Evolutionary conservation across 306 rosid species (phyloP), one percentile per base, ranked within the genome.

Genomic region (Prunus dulcis): DNA sequence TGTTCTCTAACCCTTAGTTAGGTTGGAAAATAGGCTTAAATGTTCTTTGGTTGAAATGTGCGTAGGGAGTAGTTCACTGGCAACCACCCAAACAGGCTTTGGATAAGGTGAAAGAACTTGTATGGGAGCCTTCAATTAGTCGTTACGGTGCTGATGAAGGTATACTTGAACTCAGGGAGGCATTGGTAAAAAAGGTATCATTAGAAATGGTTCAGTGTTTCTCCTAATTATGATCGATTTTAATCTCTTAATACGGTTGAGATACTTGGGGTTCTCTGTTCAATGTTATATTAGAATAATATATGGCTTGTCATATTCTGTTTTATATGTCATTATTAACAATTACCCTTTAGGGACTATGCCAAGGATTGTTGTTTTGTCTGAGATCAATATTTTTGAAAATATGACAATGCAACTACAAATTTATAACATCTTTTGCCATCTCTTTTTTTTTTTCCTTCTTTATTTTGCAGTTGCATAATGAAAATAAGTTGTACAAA

Each of bases 71-170:
- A 67, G 99, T 95, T 76, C 74, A 95, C 76, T 95, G 99, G 99
- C 93, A 89, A 80, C 99, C 99, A 60, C 99, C 99, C 10, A 77
- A 87, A 77, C 78, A 87, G 80, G 99, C 99, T 15, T 64, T 95
- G 85, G 86, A 89, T 15, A 95, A 82, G 89, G 97, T 84, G 71
- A 88, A 78, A 81, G 96, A 95, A 67, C 96, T 90, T 63, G 93
- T 95, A 23, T 83, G 76, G 78, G 97, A 95, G 58, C 97, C 99
- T 79, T 79, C 90, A 64, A 74, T 93, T 80, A 93, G 97, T 80
- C 89, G 91, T 60, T 95, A 95, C 69, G 99, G 99, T 71, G 84
- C 80, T 14, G 99, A 95, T 79, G 99, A 95, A 83, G 99, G 99
- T 78, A 43, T 95, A 69, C 92, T 96, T 76, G 96, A 88, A 85